phyloP scores from a whole-genome alignment of 1,284 basidiomycete species.

The Rhodofomes roseus region DNA sequence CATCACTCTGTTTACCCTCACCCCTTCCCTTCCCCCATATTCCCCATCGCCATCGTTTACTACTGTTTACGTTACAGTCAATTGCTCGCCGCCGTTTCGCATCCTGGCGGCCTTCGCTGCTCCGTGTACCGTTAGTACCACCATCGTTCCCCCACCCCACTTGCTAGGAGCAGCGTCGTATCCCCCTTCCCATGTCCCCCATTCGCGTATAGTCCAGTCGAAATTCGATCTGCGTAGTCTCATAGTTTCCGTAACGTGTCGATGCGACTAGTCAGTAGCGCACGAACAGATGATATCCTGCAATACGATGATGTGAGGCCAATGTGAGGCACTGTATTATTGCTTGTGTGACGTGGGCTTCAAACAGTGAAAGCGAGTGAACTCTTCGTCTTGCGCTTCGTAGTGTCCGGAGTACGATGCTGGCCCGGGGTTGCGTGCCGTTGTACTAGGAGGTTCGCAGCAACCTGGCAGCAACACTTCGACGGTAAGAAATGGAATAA shows the following conservation, averaged over 20 bases:
- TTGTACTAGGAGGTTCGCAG: too few relatives aligned
- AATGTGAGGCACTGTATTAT: not conserved
- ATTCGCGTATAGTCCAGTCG: not conserved
- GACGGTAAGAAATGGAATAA: not conserved
- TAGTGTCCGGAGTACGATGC: too few relatives aligned
- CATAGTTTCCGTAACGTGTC: slow-evolving; percentile 1
- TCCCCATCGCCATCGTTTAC: not conserved
- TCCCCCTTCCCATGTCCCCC: slow-evolving; percentile 25
- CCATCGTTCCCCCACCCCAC: slow-evolving; percentile 32
- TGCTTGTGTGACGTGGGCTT: not conserved
- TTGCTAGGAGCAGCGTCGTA: slow-evolving; percentile 50
- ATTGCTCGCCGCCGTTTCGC: slow-evolving; percentile 11
- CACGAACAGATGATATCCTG: not conserved
- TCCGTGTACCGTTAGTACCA: slow-evolving; percentile 32
- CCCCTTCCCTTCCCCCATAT: not conserved
- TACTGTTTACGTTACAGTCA: slow-evolving; percentile 10
- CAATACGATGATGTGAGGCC: not conserved
- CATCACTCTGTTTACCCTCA: slow-evolving; percentile 3
- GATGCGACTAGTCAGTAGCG: slow-evolving; percentile 3
- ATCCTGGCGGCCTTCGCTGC: slow-evolving; percentile 40
- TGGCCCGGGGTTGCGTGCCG: too few relatives aligned
- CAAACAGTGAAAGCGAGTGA: not conserved
- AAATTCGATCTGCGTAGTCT: not conserved
- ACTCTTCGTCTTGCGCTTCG: not conserved
- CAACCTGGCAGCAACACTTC: too few relatives aligned